Evolutionary conservation across 768 basidiomycete genomes (phyloP).

Genomic region (Lentinula lateritia): DNA sequence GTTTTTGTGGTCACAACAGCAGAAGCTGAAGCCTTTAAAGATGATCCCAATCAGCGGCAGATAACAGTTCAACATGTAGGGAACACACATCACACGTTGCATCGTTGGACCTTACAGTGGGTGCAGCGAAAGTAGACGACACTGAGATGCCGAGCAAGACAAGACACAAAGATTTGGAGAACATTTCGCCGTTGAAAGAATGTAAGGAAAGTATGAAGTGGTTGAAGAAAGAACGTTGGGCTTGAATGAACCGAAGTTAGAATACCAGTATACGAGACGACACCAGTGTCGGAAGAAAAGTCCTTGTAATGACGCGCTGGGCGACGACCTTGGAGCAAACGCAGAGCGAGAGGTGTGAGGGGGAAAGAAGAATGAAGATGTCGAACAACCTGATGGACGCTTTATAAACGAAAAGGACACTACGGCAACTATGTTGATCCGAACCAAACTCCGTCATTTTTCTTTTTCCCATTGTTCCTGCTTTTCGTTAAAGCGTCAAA

Average conservation of each 20-base stretch:
- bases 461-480: neutral
- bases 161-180: constrained; percentile 5
- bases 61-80: neutral
- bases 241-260: neutral
- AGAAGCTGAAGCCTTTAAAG: neutral
- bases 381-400: neutral
- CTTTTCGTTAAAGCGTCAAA: neutral
- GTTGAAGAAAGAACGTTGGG: constrained; percentile 4
- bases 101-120: neutral
- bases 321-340: constrained; percentile 7
- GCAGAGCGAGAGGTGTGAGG: neutral
- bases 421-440: neutral
- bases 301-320: constrained; percentile 4
- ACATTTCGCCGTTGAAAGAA: constrained; percentile 5
- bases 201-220: neutral
- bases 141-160: neutral
- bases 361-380: neutral
- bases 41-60: neutral
- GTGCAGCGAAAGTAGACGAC: neutral
- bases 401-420: neutral
- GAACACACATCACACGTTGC: neutral
- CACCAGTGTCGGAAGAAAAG: constrained; percentile 6
- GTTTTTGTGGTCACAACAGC: neutral
- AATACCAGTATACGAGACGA: constrained; percentile 4
- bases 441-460: neutral